phyloP scores from a whole-genome alignment of 306 rosid genomes.

The Gastrolobium villosum region DNA sequence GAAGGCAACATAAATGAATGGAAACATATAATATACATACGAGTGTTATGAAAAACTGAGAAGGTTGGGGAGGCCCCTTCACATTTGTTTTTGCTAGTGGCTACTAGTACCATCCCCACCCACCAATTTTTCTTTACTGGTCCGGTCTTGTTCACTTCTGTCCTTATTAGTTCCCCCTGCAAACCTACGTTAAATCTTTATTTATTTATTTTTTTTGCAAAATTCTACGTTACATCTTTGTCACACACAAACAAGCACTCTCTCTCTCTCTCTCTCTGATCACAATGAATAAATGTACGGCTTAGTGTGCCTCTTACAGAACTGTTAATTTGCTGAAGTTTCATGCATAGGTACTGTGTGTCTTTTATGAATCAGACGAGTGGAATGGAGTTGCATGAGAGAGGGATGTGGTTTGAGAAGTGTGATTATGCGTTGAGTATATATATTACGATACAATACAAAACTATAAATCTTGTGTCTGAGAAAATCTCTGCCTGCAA shows the following conservation, averaged over 20 bases:
- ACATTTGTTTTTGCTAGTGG: conserved; percentile 19
- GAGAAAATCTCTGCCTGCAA: conserved; percentile 52
- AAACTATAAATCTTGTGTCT: conserved; percentile 34
- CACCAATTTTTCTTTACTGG: conserved; percentile 51
- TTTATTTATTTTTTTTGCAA: background rate
- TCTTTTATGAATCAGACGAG: conserved; percentile 65
- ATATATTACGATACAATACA: conserved; percentile 18
- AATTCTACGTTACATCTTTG: conserved; percentile 68
- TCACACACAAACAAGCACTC: conserved; percentile 55
- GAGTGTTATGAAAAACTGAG: conserved; percentile 24
- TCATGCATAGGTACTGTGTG: conserved; percentile 67
- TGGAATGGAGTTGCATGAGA: conserved; percentile 57
- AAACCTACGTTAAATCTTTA: conserved; percentile 71
- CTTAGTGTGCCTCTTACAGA: conserved; percentile 58
- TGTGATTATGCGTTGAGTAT: conserved; percentile 42
- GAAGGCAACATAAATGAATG: conserved; percentile 31
- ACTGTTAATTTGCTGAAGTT: conserved; percentile 69
- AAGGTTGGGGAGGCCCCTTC: conserved; percentile 44
- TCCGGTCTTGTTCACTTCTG: conserved; percentile 54
- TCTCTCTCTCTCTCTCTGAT: conserved; percentile 49
- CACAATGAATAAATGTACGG: conserved; percentile 67
- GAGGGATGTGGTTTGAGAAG: conserved; percentile 54
- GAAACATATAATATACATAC: conserved; percentile 7
- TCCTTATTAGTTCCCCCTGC: conserved; percentile 62
- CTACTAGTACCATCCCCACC: conserved; percentile 40